Percentiles rank a stretch among this genome's conserved stretches.
Conservation (phyloP, 306 rosid species). For the Gastrolobium bilobum region DNA sequence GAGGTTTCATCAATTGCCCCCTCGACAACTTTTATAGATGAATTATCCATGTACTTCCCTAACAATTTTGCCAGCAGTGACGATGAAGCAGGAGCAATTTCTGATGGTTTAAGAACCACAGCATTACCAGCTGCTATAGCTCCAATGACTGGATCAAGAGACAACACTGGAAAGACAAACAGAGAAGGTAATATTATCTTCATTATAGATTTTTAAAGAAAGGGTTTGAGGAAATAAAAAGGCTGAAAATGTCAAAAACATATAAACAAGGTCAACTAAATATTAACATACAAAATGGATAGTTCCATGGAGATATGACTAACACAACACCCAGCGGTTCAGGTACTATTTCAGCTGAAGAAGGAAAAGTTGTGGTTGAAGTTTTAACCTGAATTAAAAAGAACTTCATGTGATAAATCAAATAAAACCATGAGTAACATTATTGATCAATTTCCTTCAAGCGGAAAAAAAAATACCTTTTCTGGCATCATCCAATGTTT, state of each 20-base stretch:
- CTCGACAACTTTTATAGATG: slow-evolving; percentile 79
- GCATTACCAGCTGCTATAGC: slow-evolving; percentile 97
- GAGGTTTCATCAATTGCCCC: slow-evolving; percentile 87
- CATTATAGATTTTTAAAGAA: slow-evolving; percentile 12
- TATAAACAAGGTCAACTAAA: slow-evolving; percentile 21
- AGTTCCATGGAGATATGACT: slow-evolving; percentile 94
- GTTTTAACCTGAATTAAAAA: slow-evolving; percentile 72
- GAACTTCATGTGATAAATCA: slow-evolving; percentile 17
- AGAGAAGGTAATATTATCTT: not conserved
- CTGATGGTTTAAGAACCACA: slow-evolving; percentile 95
- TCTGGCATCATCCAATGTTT: slow-evolving; percentile 85
- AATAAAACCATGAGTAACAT: slow-evolving; percentile 15
- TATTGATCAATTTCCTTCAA: not conserved
- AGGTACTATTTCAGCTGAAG: slow-evolving; percentile 92
- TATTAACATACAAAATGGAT: slow-evolving; percentile 82
- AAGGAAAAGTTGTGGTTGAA: slow-evolving; percentile 78
- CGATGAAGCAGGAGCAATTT: slow-evolving; percentile 84
- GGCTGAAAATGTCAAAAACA: slow-evolving; percentile 14
- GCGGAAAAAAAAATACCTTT: slow-evolving; percentile 63
- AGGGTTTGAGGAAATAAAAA: not conserved
- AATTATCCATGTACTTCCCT: slow-evolving; percentile 74
- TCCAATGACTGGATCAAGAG: slow-evolving; percentile 93
- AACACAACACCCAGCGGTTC: slow-evolving; percentile 91
- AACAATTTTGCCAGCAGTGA: slow-evolving; percentile 74
- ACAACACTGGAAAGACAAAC: slow-evolving; percentile 65